Conservation (phyloP, 2,329 filamentous ascomycete species). For the Trichoderma sp. region DNA sequence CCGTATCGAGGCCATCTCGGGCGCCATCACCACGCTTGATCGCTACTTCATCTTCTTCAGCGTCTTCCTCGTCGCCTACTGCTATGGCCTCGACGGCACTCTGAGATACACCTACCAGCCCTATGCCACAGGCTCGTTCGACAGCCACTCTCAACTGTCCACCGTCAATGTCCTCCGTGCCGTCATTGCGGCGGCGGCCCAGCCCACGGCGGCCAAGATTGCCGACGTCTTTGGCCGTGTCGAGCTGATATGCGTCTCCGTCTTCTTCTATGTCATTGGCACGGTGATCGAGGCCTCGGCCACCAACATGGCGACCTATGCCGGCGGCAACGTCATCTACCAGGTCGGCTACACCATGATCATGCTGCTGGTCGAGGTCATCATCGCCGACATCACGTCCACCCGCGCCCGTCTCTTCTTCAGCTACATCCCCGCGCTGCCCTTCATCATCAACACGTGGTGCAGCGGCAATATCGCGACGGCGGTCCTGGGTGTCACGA, state of each 20-base stretch:
- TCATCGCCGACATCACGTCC: slow-evolving; percentile 67
- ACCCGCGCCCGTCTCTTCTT: slow-evolving; percentile 65
- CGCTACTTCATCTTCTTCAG: slow-evolving; percentile 62
- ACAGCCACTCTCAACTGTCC: slow-evolving; percentile 58
- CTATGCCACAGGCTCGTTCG: slow-evolving; percentile 55
- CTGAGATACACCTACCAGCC: slow-evolving; percentile 61
- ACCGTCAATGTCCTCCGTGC: slow-evolving; percentile 61
- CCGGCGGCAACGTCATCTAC: slow-evolving; percentile 62
- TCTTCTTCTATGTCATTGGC: slow-evolving; percentile 63
- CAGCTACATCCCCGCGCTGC: slow-evolving; percentile 63
- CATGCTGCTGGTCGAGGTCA: slow-evolving; percentile 64
- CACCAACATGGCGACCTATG: slow-evolving; percentile 54
- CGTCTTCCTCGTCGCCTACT: slow-evolving; percentile 66
- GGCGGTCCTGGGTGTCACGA: slow-evolving; percentile 52
- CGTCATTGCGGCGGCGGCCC: slow-evolving; percentile 62
- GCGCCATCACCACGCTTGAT: slow-evolving; percentile 56
- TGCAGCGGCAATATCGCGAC: slow-evolving; percentile 60
- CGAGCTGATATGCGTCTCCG: slow-evolving; percentile 58
- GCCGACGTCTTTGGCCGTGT: slow-evolving; percentile 66
- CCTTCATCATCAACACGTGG: slow-evolving; percentile 69
- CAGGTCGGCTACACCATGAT: slow-evolving; percentile 67
- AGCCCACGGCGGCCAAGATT: slow-evolving; percentile 62
- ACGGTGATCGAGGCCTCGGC: slow-evolving; percentile 61
- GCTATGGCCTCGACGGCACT: slow-evolving; percentile 63
- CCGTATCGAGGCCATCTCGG: slow-evolving; percentile 61